phyloP scores from a whole-genome alignment of 345 rosid species.

The Durio zibethinus region DNA sequence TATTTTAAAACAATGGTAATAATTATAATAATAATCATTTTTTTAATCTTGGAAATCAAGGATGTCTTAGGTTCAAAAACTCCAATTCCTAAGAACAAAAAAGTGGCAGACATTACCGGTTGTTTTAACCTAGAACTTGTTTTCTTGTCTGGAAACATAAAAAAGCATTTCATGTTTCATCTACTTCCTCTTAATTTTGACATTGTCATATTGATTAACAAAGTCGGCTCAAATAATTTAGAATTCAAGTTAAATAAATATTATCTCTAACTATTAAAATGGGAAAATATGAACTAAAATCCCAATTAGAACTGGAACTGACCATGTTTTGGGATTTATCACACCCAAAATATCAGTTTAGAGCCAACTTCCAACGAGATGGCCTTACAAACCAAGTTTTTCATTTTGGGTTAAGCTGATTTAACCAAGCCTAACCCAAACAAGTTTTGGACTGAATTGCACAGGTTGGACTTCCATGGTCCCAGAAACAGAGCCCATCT shows the following conservation, averaged over 20 bases:
- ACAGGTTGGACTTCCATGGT: background rate
- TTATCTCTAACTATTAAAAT: background rate
- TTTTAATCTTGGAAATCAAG: background rate
- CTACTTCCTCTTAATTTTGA: background rate
- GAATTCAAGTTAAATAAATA: background rate
- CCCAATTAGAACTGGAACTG: background rate
- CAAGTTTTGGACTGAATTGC: background rate
- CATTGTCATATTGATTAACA: background rate
- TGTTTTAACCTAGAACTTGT: background rate
- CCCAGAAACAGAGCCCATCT: background rate
- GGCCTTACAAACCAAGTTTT: background rate
- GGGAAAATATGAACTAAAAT: background rate
- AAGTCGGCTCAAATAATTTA: background rate
- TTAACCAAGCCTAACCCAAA: background rate
- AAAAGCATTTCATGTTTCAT: background rate
- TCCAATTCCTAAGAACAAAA: background rate
- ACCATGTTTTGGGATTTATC: background rate
- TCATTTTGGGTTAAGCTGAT: background rate
- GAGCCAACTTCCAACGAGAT: background rate
- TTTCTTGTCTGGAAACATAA: background rate
- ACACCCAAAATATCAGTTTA: background rate
- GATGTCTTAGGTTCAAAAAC: background rate
- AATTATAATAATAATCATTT: too few relatives aligned
- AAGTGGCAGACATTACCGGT: background rate
- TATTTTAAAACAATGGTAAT: too few relatives aligned